phyloP scores from a whole-genome alignment of 208 protist genomes.

The Trichomonas gallinae region DNA sequence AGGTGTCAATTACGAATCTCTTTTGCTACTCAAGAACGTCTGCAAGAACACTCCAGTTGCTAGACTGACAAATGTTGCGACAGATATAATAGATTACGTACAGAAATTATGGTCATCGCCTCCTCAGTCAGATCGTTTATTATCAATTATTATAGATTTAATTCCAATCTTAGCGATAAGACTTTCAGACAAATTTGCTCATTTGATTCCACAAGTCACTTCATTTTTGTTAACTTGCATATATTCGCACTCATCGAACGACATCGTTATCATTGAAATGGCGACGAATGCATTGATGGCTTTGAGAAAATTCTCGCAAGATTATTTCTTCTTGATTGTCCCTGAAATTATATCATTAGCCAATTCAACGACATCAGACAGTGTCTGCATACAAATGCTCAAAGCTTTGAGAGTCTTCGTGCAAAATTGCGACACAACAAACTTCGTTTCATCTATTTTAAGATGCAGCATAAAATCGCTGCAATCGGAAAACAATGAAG shows the following conservation, averaged over 20 bases:
- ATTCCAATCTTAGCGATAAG: neutral
- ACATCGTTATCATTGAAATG: neutral
- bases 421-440: neutral
- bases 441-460: neutral
- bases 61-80: neutral
- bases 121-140: neutral
- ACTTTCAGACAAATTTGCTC: neutral
- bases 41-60: neutral
- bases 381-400: neutral
- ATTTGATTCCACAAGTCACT: neutral
- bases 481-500: neutral
- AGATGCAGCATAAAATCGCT: neutral
- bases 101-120: neutral
- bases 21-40: neutral
- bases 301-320: neutral
- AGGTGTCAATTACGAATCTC: neutral
- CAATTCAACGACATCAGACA: neutral
- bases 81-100: neutral
- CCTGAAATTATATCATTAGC: neutral
- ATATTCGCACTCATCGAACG: neutral
- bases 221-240: neutral
- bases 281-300: neutral
- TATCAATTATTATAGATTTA: neutral
- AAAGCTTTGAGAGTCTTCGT: neutral
- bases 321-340: neutral